A percentile compares a stretch with the other conserved stretches of the same genome.
phyloP scores from a whole-genome alignment of 352 stramenopile species.

The Globisporangium viniferum region DNA sequence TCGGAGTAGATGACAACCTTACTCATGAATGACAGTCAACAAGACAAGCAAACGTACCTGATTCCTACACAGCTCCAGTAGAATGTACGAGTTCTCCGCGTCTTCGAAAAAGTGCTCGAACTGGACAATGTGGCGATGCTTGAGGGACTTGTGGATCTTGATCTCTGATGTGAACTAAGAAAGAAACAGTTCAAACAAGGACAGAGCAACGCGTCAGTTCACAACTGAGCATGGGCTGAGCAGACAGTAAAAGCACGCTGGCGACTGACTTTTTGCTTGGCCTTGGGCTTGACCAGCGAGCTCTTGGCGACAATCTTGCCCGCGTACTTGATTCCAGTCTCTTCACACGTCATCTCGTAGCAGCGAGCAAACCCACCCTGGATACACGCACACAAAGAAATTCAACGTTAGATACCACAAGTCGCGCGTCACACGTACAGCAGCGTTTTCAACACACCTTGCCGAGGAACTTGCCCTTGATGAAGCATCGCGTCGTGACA shows the following conservation, averaged over 20 bases:
- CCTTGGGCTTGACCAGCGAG: conserved; percentile 95
- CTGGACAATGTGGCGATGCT: conserved; percentile 94
- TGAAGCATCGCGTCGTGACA: conserved; percentile 76
- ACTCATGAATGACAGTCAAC: not conserved
- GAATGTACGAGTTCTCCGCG: conserved; percentile 95
- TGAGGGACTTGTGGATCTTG: conserved; percentile 97
- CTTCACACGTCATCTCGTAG: conserved; percentile 94
- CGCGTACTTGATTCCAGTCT: conserved; percentile 92
- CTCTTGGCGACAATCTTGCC: conserved; percentile 98
- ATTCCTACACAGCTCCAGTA: conserved; percentile 97
- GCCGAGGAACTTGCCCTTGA: conserved; percentile 92
- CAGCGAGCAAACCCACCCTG: conserved; percentile 97
- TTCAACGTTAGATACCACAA: not conserved
- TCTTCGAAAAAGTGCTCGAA: conserved; percentile 99
- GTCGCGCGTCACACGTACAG: not conserved
- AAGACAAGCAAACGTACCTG: conserved; percentile 36
- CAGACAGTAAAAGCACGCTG: not conserved
- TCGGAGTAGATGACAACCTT: not conserved
- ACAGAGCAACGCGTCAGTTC: not conserved
- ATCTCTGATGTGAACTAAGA: conserved; percentile 94
- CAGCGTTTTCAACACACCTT: conserved; percentile 60
- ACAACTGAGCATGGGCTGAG: not conserved
- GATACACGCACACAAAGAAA: not conserved
- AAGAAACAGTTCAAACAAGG: not conserved
- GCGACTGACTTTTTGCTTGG: conserved; percentile 91